Percentiles rank a stretch among this genome's conserved stretches.
These are phyloP conservation scores for Chiua sp. DNA, from an alignment of 1,284 basidiomycete species.

Conservation along the genomic window DNA sequence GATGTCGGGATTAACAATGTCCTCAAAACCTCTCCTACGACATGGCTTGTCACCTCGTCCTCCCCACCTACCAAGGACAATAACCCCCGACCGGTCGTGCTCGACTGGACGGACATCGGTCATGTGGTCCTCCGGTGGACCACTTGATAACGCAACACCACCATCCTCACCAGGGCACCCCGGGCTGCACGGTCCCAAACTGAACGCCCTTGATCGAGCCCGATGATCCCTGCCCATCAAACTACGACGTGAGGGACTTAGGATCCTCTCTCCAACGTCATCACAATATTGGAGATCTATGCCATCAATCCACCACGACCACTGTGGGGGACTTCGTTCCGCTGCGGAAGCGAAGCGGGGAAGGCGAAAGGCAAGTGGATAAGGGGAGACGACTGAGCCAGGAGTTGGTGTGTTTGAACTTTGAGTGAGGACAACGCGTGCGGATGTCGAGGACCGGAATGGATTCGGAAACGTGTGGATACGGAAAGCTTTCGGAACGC, in stretches of 20 bases:
- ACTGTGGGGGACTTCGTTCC: too few species aligned
- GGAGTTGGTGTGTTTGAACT: too few species aligned
- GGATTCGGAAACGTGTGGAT: too few species aligned
- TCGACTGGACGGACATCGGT: slow-evolving; percentile 81
- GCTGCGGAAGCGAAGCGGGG: too few species aligned
- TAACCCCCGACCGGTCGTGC: slow-evolving; percentile 24
- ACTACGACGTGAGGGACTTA: slow-evolving; percentile 64
- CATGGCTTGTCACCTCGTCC: slow-evolving; percentile 5
- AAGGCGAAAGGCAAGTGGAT: too few species aligned
- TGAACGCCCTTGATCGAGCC: slow-evolving; percentile 74
- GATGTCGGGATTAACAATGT: slow-evolving; percentile 63
- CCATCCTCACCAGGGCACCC: slow-evolving; percentile 58
- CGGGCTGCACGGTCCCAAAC: slow-evolving; percentile 66
- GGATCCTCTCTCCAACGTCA: slow-evolving; percentile 57
- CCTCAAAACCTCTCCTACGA: slow-evolving; percentile 59
- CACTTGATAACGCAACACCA: slow-evolving; percentile 51
- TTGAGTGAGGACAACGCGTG: too few species aligned
- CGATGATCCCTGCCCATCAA: slow-evolving; percentile 67
- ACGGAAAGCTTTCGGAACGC: too few species aligned
- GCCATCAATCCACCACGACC: not conserved
- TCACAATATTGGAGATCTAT: slow-evolving; percentile 56
- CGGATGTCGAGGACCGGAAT: too few species aligned
- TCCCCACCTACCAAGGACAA: slow-evolving; percentile 13
- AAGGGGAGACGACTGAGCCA: too few species aligned
- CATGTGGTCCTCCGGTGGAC: slow-evolving; percentile 65